Percentiles rank a stretch among this genome's conserved stretches.
These are phyloP conservation scores for Luffa aegyptiaca DNA, from an alignment of 306 rosid species.

Conservation along the genomic window DNA sequence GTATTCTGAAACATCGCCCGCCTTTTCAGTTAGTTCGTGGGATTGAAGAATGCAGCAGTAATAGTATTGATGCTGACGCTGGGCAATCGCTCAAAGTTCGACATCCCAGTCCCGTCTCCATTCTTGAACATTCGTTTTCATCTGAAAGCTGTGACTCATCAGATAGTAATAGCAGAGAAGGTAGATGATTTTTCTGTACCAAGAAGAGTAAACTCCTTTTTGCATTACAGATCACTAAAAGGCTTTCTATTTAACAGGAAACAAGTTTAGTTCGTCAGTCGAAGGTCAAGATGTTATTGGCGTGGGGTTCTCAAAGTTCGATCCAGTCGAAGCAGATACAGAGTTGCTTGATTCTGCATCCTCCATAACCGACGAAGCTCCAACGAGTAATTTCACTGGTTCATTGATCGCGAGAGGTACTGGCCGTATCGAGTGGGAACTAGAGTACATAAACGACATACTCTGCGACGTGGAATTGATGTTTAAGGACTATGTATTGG, in stretches of 20 bases:
- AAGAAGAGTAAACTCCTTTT: background rate
- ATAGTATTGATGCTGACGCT: slow-evolving; percentile 22
- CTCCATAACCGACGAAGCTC: slow-evolving; percentile 37
- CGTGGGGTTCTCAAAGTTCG: slow-evolving; percentile 28
- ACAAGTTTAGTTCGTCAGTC: slow-evolving; percentile 49
- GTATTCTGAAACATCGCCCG: slow-evolving; percentile 4
- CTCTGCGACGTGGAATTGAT: slow-evolving; percentile 47
- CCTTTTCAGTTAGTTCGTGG: slow-evolving; percentile 38
- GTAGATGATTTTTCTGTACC: slow-evolving; percentile 23
- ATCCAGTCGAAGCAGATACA: slow-evolving; percentile 34
- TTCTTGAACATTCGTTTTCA: slow-evolving; percentile 75
- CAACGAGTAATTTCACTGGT: slow-evolving; percentile 20
- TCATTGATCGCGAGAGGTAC: slow-evolving; percentile 14
- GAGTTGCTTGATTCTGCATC: slow-evolving; percentile 88
- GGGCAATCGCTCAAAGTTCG: slow-evolving; percentile 28
- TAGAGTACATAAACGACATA: slow-evolving; percentile 59
- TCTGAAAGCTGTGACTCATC: slow-evolving; percentile 71
- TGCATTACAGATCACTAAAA: background rate
- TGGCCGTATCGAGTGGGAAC: slow-evolving; percentile 47
- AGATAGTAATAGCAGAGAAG: slow-evolving; percentile 55
- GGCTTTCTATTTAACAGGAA: slow-evolving; percentile 37
- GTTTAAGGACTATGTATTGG: slow-evolving; percentile 54
- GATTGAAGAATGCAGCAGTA: slow-evolving; percentile 29
- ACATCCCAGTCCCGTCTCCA: slow-evolving; percentile 79
- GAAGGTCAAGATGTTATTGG: slow-evolving; percentile 46